Evolutionary conservation across 352 stramenopile species (phyloP).

Genomic region (Phytopythium aichiense): DNA sequence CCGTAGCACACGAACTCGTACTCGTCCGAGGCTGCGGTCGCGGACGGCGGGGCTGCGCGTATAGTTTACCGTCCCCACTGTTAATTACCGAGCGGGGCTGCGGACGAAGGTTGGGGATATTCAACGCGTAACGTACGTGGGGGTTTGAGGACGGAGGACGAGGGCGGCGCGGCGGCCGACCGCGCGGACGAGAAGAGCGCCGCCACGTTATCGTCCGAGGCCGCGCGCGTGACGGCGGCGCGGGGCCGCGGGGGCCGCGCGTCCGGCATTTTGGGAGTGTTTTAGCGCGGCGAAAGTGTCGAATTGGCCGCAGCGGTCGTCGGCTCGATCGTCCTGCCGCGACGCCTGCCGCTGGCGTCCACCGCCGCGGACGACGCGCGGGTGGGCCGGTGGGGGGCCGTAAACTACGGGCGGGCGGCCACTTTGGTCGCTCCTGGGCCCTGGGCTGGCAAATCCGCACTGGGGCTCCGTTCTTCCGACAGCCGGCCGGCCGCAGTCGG

Average conservation of each 20-base stretch:
- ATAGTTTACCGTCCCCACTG: background rate
- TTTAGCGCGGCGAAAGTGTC: background rate
- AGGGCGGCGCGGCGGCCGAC: background rate
- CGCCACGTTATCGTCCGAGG: background rate
- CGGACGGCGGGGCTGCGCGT: too few relatives aligned
- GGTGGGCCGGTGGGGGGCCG: too few relatives aligned
- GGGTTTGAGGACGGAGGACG: background rate
- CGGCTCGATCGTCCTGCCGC: background rate
- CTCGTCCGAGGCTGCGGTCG: conserved; percentile 10
- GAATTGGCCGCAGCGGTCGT: background rate
- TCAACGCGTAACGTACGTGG: background rate
- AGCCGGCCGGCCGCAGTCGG: too few relatives aligned
- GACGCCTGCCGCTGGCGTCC: background rate
- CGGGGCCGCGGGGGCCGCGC: background rate
- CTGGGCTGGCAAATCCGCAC: background rate
- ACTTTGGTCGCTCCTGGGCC: too few relatives aligned
- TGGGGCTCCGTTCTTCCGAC: background rate
- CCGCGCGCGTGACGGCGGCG: background rate
- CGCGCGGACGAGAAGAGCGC: background rate
- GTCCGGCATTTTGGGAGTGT: background rate
- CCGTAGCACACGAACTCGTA: conserved; percentile 77
- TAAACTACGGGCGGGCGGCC: too few relatives aligned
- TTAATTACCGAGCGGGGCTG: too few relatives aligned
- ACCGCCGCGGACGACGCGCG: background rate
- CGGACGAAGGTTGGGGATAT: too few relatives aligned